Base-by-base conservation (phyloP, 2,329 filamentous ascomycete genomes). In the Microdochium paspali region DNA sequence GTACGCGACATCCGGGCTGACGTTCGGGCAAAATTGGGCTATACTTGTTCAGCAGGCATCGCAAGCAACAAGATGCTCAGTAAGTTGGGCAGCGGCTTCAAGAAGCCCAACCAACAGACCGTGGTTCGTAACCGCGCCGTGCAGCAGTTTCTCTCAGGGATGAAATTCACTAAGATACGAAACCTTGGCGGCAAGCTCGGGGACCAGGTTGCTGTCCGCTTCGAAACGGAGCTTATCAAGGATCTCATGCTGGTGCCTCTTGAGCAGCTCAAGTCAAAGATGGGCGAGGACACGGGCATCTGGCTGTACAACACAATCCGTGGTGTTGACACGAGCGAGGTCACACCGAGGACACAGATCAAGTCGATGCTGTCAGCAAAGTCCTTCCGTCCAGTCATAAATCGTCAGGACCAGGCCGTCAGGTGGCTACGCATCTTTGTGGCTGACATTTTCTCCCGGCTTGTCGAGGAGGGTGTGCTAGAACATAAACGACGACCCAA, bases 341-440 rank as follows among this genome's bases (percentile, higher is more conserved):
- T 98, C 54, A 96, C 89, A 59, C 79, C 89, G 24, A 77, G 91
- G 46, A 95, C 90, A 1, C 87, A 93, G 59, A 95, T 96, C 70
- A 96, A 97, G 64, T 93, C 87, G 15, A 97, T 98, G 90, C 73
- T 97, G 13, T 96, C 90, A 1, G 90, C 93, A 20, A 98, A 98
- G 62, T 94, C 90, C 0, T 98, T 98, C 59, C 77, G 87, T 24
- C 93, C 93, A 0, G 81, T 77, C 48, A 91, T 97, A 61, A 86
- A 82, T 55, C 84, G 75, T 2, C 69, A 79, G 18, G 88, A 93
- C 21, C 87, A 95, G 62, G 91, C 84, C 1, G 71, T 79, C 23
- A 83, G 82, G 50, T 98, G 93, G 93, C 72, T 98, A 32, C 77
- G 84, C 10, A 96, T 98, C 47, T 97, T 97, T 62, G 82, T 79